Base-by-base conservation (phyloP, 352 stramenopile species). In the Phytopythium aichiense region DNA sequence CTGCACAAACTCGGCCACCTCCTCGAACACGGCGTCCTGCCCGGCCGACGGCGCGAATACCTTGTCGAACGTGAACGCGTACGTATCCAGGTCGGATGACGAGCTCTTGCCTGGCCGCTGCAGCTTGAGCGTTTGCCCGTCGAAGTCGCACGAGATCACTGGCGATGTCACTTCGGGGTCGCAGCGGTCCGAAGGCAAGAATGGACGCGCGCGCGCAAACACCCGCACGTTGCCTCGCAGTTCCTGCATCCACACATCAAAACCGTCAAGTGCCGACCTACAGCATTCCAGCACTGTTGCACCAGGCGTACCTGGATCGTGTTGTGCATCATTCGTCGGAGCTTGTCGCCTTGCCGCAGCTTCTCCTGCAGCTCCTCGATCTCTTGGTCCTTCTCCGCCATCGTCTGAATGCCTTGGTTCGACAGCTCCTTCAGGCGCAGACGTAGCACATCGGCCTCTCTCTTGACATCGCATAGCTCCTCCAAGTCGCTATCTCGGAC, bases 191-290 rank as follows among this genome's bases (percentile, higher is more conserved):
- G 82, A 89, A 18, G 87, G 79, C 12, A 98, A 65, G 65, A 98
- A 92, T 12, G 95, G 96, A 16, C 96, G 81, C 49, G 98, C 96
- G 60, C 96, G 82, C 2, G 92, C 95, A 75, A 98, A 99, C 2
- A 99, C 98, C 56, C 98, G 87, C 56, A 99, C 96, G 65, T 99
- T 99, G 58, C 98, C 98, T 53, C 97, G 88, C 25, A 99, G 77
- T 69, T 99, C 97, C 87, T 99, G 83, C 23, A 25, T 7, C 16
- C 42, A 25, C 16, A 25, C 28, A 31, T 5, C 28, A 45, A n/a
- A 56, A 7, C 16, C 31, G 15, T 23, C 7, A 50, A n/a, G 23
- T 38, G 8, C 30, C 40, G 8, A 42, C 6, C 16, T 7, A 12
- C 6, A 20, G 42, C 23, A 50, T 22, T 35, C 45, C 20, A 45